Conservation (phyloP, 2,329 filamentous ascomycete species). For the Leptographium procerum region DNA sequence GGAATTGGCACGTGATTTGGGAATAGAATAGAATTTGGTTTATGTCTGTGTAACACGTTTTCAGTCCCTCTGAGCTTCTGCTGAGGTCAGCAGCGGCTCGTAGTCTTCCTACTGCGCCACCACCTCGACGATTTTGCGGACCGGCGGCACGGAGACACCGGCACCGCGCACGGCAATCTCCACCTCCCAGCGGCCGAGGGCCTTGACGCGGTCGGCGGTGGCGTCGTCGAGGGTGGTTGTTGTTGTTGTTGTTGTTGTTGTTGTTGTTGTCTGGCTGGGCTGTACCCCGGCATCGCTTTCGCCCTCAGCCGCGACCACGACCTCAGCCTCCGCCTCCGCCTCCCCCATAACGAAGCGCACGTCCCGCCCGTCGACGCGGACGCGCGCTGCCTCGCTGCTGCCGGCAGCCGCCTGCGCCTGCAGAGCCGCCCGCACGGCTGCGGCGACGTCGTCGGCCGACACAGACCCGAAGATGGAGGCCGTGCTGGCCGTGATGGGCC, state of each 20-base stretch:
- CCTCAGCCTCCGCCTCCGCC: not conserved
- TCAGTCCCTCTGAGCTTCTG: no score
- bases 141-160: slow-evolving; percentile 13
- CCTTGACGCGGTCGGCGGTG: slow-evolving; percentile 27
- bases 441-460: slow-evolving; percentile 24
- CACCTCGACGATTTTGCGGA: slow-evolving; percentile 23
- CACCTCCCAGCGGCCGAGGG: slow-evolving; percentile 28
- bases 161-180: slow-evolving; percentile 20
- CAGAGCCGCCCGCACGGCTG: slow-evolving; percentile 22
- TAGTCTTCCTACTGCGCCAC: slow-evolving; percentile 11
- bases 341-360: slow-evolving; percentile 18
- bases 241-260: not conserved
- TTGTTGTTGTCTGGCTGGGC: not conserved
- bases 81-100: no score
- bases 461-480: slow-evolving; percentile 32
- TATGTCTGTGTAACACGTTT: no score
- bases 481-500: slow-evolving; percentile 18
- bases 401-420: slow-evolving; percentile 18
- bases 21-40: not conserved
- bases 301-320: slow-evolving; percentile 16
- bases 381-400: slow-evolving; percentile 19
- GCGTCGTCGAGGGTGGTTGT: slow-evolving; percentile 7
- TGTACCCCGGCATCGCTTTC: not conserved
- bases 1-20: no score
- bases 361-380: slow-evolving; percentile 23